Base-by-base conservation (phyloP, 2,329 filamentous ascomycete species). In the Aspergillus clavatus region DNA sequence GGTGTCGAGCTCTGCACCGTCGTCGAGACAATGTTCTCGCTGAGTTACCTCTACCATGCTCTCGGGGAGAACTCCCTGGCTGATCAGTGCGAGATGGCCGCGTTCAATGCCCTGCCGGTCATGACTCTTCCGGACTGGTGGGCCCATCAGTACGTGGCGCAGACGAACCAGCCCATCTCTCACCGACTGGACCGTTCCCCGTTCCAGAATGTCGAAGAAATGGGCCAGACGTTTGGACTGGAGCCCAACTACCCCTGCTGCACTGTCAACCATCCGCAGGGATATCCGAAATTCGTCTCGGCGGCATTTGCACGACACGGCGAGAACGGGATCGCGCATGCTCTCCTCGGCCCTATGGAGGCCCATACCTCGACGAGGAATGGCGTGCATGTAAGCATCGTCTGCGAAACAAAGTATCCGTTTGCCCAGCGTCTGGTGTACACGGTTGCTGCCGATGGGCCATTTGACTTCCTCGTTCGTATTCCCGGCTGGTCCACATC, bases 181-280 rank as follows among this genome's bases (percentile, higher is more conserved):
- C 61, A 69, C 38, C 67, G 69, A 14, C 61, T 78, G 14, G 58
- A 63, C 6, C 57, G 46, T 33, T 65, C 63, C 6, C 74, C 71
- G 0, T 80, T 77, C 57, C 78, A 64, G 43, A 77, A 78, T 43
- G 71, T 74, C 19, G 70, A 73, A 39, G 61, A 57, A 4, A 57
- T 59, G 22, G 71, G 71, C 2, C 69, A 74, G 29, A 74, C 72
- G 0, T 80, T 75, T 54, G 77, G 76, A 1, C 61, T 79, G 11
- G 76, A 78, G 45, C 74, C 74, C 2, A 69, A 76, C 26, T 79
- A 65, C 45, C 67, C 67, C 1, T 81, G 78, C 60, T 81, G 78
- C 52, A 79, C 77, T 1, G 78, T 81, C 47, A 81, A 81, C 46
- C 76, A 80, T 51, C 73, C 72, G 1, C 77, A 80, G 53, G 79